Conservation (phyloP, 2,329 filamentous ascomycete genomes). For the Emmonsiellopsis sp. region DNA sequence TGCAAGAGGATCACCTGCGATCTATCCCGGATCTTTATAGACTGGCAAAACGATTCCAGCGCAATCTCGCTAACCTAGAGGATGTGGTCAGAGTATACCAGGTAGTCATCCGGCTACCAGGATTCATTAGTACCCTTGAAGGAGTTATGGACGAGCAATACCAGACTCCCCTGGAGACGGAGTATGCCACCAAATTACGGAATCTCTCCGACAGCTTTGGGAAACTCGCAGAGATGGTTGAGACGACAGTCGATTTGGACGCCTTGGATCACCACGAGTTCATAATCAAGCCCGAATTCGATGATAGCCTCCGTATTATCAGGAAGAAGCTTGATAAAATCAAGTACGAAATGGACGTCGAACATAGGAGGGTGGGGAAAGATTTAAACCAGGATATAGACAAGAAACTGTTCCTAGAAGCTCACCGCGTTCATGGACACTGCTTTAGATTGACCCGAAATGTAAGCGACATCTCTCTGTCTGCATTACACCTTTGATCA, state of each 20-base stretch:
- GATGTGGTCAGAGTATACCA: constrained; percentile 95
- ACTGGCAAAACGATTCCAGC: constrained; percentile 88
- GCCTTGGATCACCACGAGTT: constrained; percentile 96
- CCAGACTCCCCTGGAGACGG: constrained; percentile 71
- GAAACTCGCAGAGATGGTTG: constrained; percentile 94
- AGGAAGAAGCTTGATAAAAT: constrained; percentile 82
- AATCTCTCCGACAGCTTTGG: constrained; percentile 68
- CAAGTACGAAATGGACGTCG: constrained; percentile 69
- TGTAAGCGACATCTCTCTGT: constrained; percentile 5
- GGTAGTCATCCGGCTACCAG: constrained; percentile 82
- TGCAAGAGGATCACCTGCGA: constrained; percentile 92
- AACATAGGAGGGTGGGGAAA: constrained; percentile 65
- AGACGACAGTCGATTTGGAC: constrained; percentile 92
- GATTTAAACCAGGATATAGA: constrained; percentile 89
- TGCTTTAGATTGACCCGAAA: constrained; percentile 87
- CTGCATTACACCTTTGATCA: neutral
- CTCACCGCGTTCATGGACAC: constrained; percentile 91
- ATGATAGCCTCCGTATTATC: constrained; percentile 79
- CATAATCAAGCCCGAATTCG: constrained; percentile 97
- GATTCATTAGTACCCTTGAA: constrained; percentile 80
- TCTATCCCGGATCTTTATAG: constrained; percentile 91
- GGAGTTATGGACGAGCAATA: constrained; percentile 94
- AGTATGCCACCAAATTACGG: constrained; percentile 76
- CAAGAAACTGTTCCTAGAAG: constrained; percentile 97
- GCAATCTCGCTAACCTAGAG: constrained; percentile 80